Evolutionary conservation across 495 filamentous ascomycete species (phyloP).

Genomic region (Podospora sp.): DNA sequence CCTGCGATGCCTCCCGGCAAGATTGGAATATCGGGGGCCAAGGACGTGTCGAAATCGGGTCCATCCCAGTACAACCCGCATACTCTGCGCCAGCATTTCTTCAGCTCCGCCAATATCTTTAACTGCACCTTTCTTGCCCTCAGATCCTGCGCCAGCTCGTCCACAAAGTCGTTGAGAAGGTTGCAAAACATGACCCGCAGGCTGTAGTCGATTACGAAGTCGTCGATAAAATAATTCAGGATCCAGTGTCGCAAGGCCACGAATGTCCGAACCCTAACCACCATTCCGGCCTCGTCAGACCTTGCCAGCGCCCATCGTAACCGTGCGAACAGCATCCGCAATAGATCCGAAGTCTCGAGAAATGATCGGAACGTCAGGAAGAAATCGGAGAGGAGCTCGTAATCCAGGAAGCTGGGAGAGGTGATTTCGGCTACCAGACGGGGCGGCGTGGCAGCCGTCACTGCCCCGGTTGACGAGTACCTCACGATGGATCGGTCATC

Average conservation of each 20-base stretch:
- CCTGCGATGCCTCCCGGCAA: conserved; percentile 70
- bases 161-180: conserved; percentile 75
- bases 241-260: conserved; percentile 98
- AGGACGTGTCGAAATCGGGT: conserved; percentile 57
- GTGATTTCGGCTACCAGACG: conserved; percentile 97
- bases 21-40: conserved; percentile 69
- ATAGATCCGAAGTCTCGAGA: conserved; percentile 71
- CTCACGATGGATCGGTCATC: conserved; percentile 85
- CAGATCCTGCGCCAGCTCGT: conserved; percentile 49
- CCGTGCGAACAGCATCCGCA: conserved; percentile 80
- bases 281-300: conserved; percentile 79
- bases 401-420: conserved; percentile 92
- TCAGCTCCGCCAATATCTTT: conserved; percentile 90
- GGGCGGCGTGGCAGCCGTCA: conserved; percentile 86
- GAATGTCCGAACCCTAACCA: conserved; percentile 93
- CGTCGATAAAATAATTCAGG: conserved; percentile 95
- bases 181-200: conserved; percentile 81
- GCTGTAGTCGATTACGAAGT: conserved; percentile 83
- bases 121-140: conserved; percentile 70
- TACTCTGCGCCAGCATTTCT: conserved; percentile 94
- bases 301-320: conserved; percentile 85
- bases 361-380: conserved; percentile 94
- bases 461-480: conserved; percentile 71
- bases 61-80: conserved; percentile 88
- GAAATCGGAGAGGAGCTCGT: conserved; percentile 96